These are phyloP conservation scores for Litchi chinensis DNA, from an alignment of 345 rosid genomes.

Conservation along the genomic window DNA sequence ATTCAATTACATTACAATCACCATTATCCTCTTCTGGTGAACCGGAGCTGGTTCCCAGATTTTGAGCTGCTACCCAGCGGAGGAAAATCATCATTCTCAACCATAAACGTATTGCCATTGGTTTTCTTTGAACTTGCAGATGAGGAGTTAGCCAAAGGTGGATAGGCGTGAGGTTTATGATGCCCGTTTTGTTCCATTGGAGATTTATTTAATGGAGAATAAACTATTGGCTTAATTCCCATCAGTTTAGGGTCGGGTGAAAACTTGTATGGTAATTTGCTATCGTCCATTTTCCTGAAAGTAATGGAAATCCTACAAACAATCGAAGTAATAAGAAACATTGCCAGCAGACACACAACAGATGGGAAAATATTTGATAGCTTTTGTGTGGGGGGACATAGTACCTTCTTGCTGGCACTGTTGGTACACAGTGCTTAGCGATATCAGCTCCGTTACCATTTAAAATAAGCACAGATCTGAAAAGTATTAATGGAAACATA, in stretches of 20 bases:
- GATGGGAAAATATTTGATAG: no score
- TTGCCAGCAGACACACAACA: no score
- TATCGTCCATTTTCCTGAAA: no score
- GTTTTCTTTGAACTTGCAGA: neutral
- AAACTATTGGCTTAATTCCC: constrained; percentile 28
- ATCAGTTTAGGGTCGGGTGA: constrained; percentile 33
- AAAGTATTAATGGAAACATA: no score
- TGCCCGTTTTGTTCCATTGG: constrained; percentile 4
- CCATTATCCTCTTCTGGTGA: neutral
- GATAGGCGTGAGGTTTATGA: neutral
- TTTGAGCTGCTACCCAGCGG: constrained; percentile 20
- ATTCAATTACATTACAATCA: no score
- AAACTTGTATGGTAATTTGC: no score
- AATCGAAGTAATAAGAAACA: no score
- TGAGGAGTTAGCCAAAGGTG: neutral
- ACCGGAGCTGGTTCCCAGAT: neutral
- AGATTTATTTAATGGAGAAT: neutral
- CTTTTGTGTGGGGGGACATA: no score
- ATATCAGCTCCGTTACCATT: constrained; percentile 66
- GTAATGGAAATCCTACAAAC: no score
- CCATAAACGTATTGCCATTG: neutral
- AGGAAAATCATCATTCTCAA: constrained; percentile 24
- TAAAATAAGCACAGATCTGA: no score
- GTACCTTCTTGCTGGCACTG: constrained; percentile 58
- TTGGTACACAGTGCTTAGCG: constrained; percentile 72